A percentile compares a stretch with the other conserved stretches of the same genome.
Conservation (phyloP, 768 basidiomycete species). For the Zangia roseola region DNA sequence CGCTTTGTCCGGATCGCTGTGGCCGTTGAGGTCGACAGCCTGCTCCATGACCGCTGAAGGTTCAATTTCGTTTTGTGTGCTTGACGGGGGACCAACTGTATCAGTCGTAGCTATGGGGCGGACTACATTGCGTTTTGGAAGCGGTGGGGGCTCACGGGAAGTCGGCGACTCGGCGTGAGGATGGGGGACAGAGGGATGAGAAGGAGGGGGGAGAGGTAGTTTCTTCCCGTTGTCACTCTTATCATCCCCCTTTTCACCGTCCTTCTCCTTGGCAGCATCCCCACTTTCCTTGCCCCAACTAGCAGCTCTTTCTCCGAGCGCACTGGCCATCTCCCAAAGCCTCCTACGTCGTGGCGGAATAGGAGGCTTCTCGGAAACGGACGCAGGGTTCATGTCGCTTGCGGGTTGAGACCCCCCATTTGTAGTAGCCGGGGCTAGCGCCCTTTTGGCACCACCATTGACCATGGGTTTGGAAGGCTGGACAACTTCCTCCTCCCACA, state of each 20-base stretch:
- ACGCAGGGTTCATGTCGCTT: background rate
- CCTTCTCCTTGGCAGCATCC: constrained; percentile 29
- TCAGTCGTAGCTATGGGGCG: constrained; percentile 25
- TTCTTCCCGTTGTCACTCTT: constrained; percentile 5
- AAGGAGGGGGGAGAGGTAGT: constrained; percentile 22
- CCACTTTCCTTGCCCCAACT: constrained; percentile 49
- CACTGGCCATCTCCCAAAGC: constrained; percentile 68
- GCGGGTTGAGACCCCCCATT: constrained; percentile 2
- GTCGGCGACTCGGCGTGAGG: constrained; percentile 12
- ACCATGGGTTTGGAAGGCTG: constrained; percentile 30
- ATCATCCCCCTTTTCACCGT: constrained; percentile 35
- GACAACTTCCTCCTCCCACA: constrained; percentile 81
- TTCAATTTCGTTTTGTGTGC: background rate
- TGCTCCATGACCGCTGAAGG: constrained; percentile 4
- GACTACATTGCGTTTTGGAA: constrained; percentile 49
- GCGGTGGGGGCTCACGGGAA: constrained; percentile 35
- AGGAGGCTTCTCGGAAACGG: constrained; percentile 48
- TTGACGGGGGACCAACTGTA: background rate
- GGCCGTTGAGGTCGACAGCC: background rate
- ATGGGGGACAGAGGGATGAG: constrained; percentile 26
- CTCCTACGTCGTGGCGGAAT: constrained; percentile 62
- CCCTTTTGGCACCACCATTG: constrained; percentile 7
- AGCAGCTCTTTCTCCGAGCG: constrained; percentile 55
- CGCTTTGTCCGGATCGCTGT: constrained; percentile 7
- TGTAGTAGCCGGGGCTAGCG: background rate